Evolutionary conservation across 164 flowering plant species (phyloP).

Genomic region (Chimonanthus praecox): DNA sequence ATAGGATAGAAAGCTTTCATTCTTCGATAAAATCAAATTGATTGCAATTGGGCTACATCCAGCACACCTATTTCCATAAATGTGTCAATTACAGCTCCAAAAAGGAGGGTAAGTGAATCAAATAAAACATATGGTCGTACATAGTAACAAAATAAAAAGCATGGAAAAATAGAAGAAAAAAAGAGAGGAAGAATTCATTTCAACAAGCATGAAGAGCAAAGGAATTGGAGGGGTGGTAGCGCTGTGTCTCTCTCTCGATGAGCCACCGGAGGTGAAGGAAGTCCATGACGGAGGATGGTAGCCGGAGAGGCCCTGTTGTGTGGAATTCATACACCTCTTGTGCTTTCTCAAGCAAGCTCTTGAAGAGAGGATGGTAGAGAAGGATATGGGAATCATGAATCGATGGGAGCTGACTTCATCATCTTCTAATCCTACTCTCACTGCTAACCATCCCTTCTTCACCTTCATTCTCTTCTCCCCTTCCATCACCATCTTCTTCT

Average conservation of each 20-base stretch:
- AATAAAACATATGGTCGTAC: too few relatives aligned
- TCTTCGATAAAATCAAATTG: too few relatives aligned
- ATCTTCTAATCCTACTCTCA: constrained; percentile 32
- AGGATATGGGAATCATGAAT: constrained; percentile 50
- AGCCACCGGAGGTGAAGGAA: constrained; percentile 50
- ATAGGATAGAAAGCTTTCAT: too few relatives aligned
- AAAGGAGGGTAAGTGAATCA: too few relatives aligned
- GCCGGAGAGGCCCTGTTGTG: constrained; percentile 38
- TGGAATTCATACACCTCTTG: constrained; percentile 54
- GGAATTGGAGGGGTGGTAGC: background rate
- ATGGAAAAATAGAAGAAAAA: too few relatives aligned
- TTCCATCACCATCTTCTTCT: background rate
- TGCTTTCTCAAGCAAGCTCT: constrained; percentile 41
- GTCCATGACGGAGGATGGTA: constrained; percentile 58
- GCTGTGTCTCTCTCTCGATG: constrained; percentile 23
- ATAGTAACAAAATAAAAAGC: too few relatives aligned
- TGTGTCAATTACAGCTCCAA: too few relatives aligned
- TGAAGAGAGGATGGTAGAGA: constrained; percentile 48
- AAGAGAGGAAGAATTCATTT: background rate
- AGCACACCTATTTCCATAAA: too few relatives aligned
- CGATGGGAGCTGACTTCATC: constrained; percentile 24
- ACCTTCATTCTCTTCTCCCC: constrained; percentile 31
- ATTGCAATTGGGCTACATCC: too few relatives aligned
- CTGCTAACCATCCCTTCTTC: constrained; percentile 44
- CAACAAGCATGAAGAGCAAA: background rate